Evolutionary conservation across 805 yeast genomes (phyloP).

Genomic region (Alloascoidea africana): DNA sequence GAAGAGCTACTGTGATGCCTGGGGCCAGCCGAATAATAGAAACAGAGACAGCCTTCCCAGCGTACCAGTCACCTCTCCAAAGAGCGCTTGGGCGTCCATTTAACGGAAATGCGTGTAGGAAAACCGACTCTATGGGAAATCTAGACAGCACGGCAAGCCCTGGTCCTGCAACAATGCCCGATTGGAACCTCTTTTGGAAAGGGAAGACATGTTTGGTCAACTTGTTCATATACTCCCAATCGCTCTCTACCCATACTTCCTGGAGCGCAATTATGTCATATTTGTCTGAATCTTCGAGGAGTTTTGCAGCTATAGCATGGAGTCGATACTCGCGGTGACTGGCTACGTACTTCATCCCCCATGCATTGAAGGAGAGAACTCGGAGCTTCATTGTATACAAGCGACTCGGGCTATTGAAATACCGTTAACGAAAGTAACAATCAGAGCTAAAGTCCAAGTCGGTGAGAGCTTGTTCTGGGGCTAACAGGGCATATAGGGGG

Average conservation of each 20-base stretch:
- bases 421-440: too few species aligned
- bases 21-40: conserved; percentile 43
- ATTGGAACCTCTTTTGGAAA: conserved; percentile 50
- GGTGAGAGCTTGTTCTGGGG: too few species aligned
- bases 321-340: conserved; percentile 51
- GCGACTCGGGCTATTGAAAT: too few species aligned
- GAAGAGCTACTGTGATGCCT: conserved; percentile 44
- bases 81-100: conserved; percentile 93
- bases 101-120: conserved; percentile 72
- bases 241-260: conserved; percentile 82
- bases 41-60: conserved; percentile 79
- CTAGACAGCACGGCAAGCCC: conserved; percentile 79
- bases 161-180: conserved; percentile 88
- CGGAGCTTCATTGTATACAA: not conserved
- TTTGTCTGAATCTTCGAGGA: conserved; percentile 28
- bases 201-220: conserved; percentile 36
- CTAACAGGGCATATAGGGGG: too few species aligned
- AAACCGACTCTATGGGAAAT: conserved; percentile 68
- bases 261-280: conserved; percentile 89
- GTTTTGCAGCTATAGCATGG: conserved; percentile 52
- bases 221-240: conserved; percentile 51
- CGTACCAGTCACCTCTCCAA: conserved; percentile 93
- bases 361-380: not conserved
- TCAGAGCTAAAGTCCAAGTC: too few species aligned
- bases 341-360: conserved; percentile 85